Base-by-base conservation (phyloP, 768 basidiomycete genomes). In the Xerocomellus dryophilus region DNA sequence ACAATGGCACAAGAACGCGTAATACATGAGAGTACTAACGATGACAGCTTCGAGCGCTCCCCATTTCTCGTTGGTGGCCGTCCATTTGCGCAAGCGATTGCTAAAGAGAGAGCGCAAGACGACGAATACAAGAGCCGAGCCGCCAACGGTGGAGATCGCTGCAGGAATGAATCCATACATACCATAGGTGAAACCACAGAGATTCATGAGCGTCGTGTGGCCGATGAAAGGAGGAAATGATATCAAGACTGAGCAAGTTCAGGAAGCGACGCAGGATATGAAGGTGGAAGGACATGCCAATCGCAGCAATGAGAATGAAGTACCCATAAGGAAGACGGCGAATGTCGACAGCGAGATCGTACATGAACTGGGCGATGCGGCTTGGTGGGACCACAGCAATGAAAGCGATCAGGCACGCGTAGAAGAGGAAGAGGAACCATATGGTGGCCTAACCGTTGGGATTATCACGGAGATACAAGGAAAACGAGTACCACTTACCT, bases 151-250 rank as follows among this genome's bases (percentile, higher is more conserved):
- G 76, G 84, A 14, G 71, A 67, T 67, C 0, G 80, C 78, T 3
- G 84, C 82, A 53, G 93, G 78, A 58, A 76, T 77, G 71, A 88
- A 86, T 0, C 92, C 92, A 53, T 78, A 78, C 73, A 90, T 78
- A 42, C 92, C 91, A 61, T 89, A 93, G 2, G 89, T 86, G 69
- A 92, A 93, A 2, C 92, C 92, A 61, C 84, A 86, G 8, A 94
- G 66, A 12, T 85, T 83, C 27, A 82, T 62, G 39, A 72, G 53
- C 4, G 57, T 62, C 9, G 68, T 45, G 50, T 70, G 62, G 31
- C 70, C 68, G 44, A 69, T 64, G 53, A 69, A 70, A 23, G 68
- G 68, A 36, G 70, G 68, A 39, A 71, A 71, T 55, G 68, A 70
- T 51, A 53, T 57, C 55, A 61, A 43, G 40, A 70, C 70, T 70